Evolutionary conservation across 805 yeast genomes (phyloP), one percentile per base, ranked within the genome.

Genomic region (Yarrowia sp.): DNA sequence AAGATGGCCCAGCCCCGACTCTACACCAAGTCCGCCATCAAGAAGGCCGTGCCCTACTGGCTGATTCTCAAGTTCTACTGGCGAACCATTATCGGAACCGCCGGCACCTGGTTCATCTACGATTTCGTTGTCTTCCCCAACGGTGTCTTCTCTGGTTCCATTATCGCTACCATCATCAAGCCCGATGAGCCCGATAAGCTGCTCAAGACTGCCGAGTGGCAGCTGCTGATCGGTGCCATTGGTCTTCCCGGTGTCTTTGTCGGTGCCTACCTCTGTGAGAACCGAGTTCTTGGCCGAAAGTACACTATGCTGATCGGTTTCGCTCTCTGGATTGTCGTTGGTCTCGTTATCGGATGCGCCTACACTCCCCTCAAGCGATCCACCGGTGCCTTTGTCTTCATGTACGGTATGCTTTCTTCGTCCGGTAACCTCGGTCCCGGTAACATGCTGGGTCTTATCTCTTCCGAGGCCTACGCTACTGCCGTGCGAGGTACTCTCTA

Each of bases 51-150:
- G 18, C 86, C 86, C 33, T 86, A 85, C 71, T 72, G 75, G 74
- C 78, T 86, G 33, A 84, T 85, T 0, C 60, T 86, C 63, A 84
- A 81, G 69, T 87, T 75, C 73, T 86, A 86, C 75, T 87, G 93
- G 92, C 75, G 69, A 42, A 76, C 88, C 62, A 69, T 88, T 21
- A 66, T 87, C 29, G 94, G 93, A 33, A 84, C 89, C 16, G 83
- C 88, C 70, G 84, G 83, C 5, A 81, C 87, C 63, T 88, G 94
- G 94, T 87, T 87, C 76, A 77, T 87, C 67, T 88, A 86, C 70
- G 96, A 88, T 74, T 88, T 87, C 68, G 88, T 88, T 68, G 84
- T 88, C 6, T 88, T 87, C 77, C 92, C 93, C 12, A 87, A 87
- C 70, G 90, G 90, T 70, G 79, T 86, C 58, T 86, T 86, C 71